Evolutionary conservation across 371 early-diverging fungal species (phyloP), one percentile per base, ranked within the genome.

Genomic region (Blyttiomyces sp.): DNA sequence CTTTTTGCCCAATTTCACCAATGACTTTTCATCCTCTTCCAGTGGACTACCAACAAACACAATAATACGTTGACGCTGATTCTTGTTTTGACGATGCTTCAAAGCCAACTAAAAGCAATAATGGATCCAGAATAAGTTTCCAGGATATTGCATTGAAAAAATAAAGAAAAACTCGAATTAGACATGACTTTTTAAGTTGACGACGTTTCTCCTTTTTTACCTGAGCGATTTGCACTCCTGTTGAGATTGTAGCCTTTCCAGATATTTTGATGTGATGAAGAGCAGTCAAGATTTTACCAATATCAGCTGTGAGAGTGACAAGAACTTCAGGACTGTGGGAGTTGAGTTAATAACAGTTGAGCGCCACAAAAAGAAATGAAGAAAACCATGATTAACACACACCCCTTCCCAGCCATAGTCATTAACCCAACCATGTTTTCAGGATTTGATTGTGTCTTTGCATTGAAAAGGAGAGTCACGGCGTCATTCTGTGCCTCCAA

Each of bases 351-450:
- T 13, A 27, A 57, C 54, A 51, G 43, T 21, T 19, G 6, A 11
- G 13, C 13, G n/a, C 39, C 13, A 16, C 48, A 17, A 61, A n/a
- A 13, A 48, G 16, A 21, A 16, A 48, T n/a, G 23, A 13, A 11
- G 26, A 48, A 16, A 48, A 16, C 48, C 21, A 16, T 26, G 16
- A 48, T 13, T 17, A 13, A 51, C 24, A 43, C 54, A 31, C 43
- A 88, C 90, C 81, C 84, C 73, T 92, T 92, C 27, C 95, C 96
- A 53, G 93, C 97, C 84, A 94, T 88, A 28, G 99, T 90, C 86
- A 99, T 88, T 49, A 99, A 74, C 13, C 96, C 99, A 44, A 99
- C 93, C 17, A 91, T 94, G 74, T 92, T 96, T 74, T 99, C 99
- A 26, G 94, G 93, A 76, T 98, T 93, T 43, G 84, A 83, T 59